phyloP scores from a whole-genome alignment of 768 basidiomycete species.

The Clathrus columnatus region DNA sequence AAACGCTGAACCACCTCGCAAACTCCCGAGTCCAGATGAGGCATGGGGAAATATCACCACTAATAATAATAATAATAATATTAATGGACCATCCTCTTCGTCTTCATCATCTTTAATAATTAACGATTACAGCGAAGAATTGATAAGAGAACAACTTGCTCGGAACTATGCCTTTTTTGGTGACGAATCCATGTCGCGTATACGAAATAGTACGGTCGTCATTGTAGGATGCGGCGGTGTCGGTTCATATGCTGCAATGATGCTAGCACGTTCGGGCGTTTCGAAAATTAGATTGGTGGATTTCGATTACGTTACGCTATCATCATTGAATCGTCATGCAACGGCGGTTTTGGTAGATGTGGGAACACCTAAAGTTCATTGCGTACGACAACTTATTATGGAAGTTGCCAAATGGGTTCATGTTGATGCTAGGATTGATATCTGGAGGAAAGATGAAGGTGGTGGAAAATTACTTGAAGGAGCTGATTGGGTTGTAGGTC shows the following conservation, averaged over 20 bases:
- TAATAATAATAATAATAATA: not conserved
- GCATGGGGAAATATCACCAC: not conserved
- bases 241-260: constrained; percentile 91
- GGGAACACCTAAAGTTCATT: constrained; percentile 83
- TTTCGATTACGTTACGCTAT: constrained; percentile 94
- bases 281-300: constrained; percentile 75
- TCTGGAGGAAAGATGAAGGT: constrained; percentile 83
- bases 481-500: constrained; percentile 91
- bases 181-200: constrained; percentile 73
- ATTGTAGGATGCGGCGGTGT: constrained; percentile 95
- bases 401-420: constrained; percentile 79
- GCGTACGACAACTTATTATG: constrained; percentile 59
- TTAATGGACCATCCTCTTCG: not conserved
- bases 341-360: constrained; percentile 85
- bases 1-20: not conserved
- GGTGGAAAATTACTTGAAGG: constrained; percentile 58
- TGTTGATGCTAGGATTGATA: constrained; percentile 72
- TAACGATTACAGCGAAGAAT: constrained; percentile 57
- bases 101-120: not conserved
- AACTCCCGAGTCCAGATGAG: constrained; percentile 3
- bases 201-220: constrained; percentile 70
- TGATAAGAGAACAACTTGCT: constrained; percentile 84
- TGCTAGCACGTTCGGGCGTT: constrained; percentile 86
- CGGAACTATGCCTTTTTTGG: constrained; percentile 94
- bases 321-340: constrained; percentile 91